Evolutionary conservation across 108 stramenopile genomes (phyloP).

Genomic region (Skeletonema menzelii): DNA sequence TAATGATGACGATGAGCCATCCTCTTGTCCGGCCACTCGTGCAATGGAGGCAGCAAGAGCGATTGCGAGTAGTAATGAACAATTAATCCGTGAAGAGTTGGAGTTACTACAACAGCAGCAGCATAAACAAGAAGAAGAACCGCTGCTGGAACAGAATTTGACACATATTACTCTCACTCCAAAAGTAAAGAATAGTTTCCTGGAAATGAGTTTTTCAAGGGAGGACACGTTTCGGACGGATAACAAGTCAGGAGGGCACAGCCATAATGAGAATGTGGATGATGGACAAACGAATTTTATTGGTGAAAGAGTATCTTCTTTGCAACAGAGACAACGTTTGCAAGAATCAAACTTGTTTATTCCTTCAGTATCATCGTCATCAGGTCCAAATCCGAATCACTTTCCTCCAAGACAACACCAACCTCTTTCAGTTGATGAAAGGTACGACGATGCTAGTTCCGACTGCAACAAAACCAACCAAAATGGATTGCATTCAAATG

Average conservation of each 20-base stretch:
- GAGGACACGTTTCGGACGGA: not conserved
- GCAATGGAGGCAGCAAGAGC: not conserved
- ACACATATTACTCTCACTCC: not conserved
- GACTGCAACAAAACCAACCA: not conserved
- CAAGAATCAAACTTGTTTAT: not conserved
- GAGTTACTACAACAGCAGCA: not conserved
- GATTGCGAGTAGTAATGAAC: not conserved
- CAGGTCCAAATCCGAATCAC: not conserved
- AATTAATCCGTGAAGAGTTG: not conserved
- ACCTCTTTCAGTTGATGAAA: not conserved
- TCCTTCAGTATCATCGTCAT: not conserved
- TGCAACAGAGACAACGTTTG: not conserved
- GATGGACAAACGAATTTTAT: not conserved
- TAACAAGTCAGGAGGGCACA: not conserved
- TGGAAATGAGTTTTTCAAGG: slow-evolving; percentile 3
- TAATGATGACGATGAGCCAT: not conserved
- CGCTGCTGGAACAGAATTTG: not conserved
- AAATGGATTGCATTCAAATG: not conserved
- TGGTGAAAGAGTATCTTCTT: not conserved
- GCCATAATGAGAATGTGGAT: not conserved
- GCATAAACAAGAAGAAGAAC: not conserved
- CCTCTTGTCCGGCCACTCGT: slow-evolving; percentile 1
- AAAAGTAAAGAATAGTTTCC: not conserved
- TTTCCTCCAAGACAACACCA: not conserved
- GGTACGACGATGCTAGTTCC: not conserved